A percentile compares a stretch with the other conserved stretches of the same genome.
Conservation (phyloP, 306 rosid genomes). For the Pterocarpus santalinus region DNA sequence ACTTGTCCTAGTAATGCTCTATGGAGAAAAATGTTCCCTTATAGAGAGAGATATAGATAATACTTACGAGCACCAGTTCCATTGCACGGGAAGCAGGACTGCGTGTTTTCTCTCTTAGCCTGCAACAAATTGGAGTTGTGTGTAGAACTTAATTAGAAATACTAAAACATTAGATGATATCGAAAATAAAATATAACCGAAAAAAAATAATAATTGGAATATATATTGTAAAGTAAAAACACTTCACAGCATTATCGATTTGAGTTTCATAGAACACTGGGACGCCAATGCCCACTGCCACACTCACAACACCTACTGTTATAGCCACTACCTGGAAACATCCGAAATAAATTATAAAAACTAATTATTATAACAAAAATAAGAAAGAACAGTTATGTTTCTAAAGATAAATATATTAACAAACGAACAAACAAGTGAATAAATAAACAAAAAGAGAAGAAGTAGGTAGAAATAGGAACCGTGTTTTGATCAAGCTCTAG, state of each 20-base stretch:
- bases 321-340: slow-evolving; percentile 78
- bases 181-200: not conserved
- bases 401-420: not conserved
- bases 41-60: not conserved
- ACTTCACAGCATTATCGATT: slow-evolving; percentile 84
- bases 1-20: not conserved
- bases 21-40: slow-evolving; percentile 16
- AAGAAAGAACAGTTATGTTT: too few relatives aligned
- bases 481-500: slow-evolving; percentile 91
- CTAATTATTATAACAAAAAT: not conserved
- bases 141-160: not conserved
- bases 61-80: slow-evolving; percentile 95
- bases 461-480: slow-evolving; percentile 51
- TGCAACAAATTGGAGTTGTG: slow-evolving; percentile 50
- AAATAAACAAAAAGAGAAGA: not conserved
- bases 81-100: slow-evolving; percentile 94
- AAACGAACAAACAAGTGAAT: not conserved
- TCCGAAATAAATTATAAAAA: not conserved
- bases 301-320: slow-evolving; percentile 82
- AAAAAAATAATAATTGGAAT: not conserved
- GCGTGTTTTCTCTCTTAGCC: slow-evolving; percentile 93
- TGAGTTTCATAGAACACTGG: slow-evolving; percentile 91
- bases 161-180: not conserved
- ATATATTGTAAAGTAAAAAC: not conserved
- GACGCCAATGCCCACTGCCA: slow-evolving; percentile 86